Evolutionary conservation across 345 rosid species (phyloP).

Genomic region (Gynandropsis gynandra): DNA sequence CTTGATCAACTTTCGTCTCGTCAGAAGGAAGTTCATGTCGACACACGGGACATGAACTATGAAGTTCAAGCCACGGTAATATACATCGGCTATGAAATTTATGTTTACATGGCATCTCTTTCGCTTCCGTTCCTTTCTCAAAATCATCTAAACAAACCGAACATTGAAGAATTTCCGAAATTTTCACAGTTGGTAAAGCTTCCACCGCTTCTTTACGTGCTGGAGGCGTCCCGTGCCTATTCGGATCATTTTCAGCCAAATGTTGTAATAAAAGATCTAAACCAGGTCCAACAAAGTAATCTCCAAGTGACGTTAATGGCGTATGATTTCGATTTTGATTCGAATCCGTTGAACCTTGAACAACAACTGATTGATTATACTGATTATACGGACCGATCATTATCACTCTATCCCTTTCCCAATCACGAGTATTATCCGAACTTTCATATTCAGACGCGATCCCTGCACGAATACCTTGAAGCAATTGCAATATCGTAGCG

Average conservation of each 20-base stretch:
- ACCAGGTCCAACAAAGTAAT: slow-evolving; percentile 83
- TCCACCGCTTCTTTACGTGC: slow-evolving; percentile 80
- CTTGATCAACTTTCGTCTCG: slow-evolving; percentile 52
- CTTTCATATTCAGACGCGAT: slow-evolving; percentile 58
- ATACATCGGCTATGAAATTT: slow-evolving; percentile 72
- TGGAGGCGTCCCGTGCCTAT: slow-evolving; percentile 80
- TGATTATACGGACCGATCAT: slow-evolving; percentile 59
- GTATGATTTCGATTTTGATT: slow-evolving; percentile 33
- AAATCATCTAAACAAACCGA: slow-evolving; percentile 84
- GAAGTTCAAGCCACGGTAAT: slow-evolving; percentile 86
- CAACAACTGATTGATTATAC: slow-evolving; percentile 47
- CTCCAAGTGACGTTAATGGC: slow-evolving; percentile 56
- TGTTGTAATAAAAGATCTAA: slow-evolving; percentile 79
- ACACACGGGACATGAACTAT: slow-evolving; percentile 88
- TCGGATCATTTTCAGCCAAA: slow-evolving; percentile 82
- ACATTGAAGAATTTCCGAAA: slow-evolving; percentile 57
- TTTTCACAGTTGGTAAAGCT: slow-evolving; percentile 52
- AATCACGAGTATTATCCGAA: slow-evolving; percentile 33
- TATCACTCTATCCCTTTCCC: slow-evolving; percentile 40
- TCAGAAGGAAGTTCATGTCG: slow-evolving; percentile 72
- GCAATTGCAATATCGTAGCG: slow-evolving; percentile 57
- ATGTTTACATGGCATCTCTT: slow-evolving; percentile 90
- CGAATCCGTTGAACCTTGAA: slow-evolving; percentile 21
- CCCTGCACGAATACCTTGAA: slow-evolving; percentile 75
- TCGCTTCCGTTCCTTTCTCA: slow-evolving; percentile 54